phyloP scores from a whole-genome alignment of 495 filamentous ascomycete species.

The Neurospora tetraspora region DNA sequence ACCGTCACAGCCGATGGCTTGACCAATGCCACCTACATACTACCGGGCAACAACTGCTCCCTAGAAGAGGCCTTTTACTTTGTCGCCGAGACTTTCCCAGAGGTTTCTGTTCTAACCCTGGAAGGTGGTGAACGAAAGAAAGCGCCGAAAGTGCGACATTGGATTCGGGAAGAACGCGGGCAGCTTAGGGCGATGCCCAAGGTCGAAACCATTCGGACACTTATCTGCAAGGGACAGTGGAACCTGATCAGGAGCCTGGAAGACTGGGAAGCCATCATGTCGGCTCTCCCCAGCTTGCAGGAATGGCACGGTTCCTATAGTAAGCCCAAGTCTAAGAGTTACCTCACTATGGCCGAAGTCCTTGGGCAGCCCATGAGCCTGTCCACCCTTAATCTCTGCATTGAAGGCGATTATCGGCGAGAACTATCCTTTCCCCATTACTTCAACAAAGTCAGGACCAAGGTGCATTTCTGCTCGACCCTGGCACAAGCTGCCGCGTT shows the following conservation, averaged over 20 bases:
- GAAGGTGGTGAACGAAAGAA: conserved; percentile 68
- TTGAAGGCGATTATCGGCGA: conserved; percentile 58
- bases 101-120: conserved; percentile 55
- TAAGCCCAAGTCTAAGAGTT: conserved; percentile 57
- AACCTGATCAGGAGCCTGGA: conserved; percentile 57
- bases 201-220: conserved; percentile 37
- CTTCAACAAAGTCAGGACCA: conserved; percentile 41
- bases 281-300: conserved; percentile 52
- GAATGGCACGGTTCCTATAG: conserved; percentile 65
- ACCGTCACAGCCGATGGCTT: conserved; percentile 37
- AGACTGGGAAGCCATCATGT: conserved; percentile 50
- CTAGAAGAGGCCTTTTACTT: conserved; percentile 58
- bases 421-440: conserved; percentile 43
- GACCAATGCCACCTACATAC: conserved; percentile 40
- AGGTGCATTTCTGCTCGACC: conserved; percentile 47
- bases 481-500: conserved; percentile 43
- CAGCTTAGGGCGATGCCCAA: conserved; percentile 18
- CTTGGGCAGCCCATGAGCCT: conserved; percentile 44
- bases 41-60: conserved; percentile 53
- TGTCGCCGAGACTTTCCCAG: conserved; percentile 45
- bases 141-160: conserved; percentile 53
- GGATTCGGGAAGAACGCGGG: conserved; percentile 21
- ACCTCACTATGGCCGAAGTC: conserved; percentile 52
- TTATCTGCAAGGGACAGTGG: conserved; percentile 66
- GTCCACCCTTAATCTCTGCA: conserved; percentile 50